Percentiles rank a stretch among this genome's conserved stretches.
phyloP scores from a whole-genome alignment of 2,329 filamentous ascomycete genomes.

The Karstenula rhodostoma region DNA sequence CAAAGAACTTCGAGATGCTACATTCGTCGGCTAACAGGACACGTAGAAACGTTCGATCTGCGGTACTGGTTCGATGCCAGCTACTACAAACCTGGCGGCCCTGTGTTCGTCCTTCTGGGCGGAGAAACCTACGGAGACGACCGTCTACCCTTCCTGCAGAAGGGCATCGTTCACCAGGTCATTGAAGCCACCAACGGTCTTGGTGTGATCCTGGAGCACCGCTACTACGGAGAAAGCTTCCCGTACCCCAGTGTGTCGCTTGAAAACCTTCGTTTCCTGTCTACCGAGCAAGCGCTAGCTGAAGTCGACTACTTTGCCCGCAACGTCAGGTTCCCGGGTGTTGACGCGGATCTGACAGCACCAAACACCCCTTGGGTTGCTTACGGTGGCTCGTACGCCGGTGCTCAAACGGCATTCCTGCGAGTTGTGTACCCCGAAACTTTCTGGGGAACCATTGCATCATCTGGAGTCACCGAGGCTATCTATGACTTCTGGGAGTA shows the following conservation, averaged over 20 bases:
- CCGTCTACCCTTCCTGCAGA: conserved; percentile 75
- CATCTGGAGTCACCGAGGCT: conserved; percentile 79
- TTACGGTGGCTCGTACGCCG: conserved; percentile 86
- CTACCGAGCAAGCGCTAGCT: conserved; percentile 82
- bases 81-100: conserved; percentile 78
- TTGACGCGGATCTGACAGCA: conserved; percentile 72
- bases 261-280: conserved; percentile 79
- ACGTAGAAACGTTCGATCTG: conserved; percentile 64
- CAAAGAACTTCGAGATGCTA: not conserved
- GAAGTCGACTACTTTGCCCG: conserved; percentile 83
- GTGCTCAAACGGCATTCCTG: conserved; percentile 78
- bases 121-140: conserved; percentile 73
- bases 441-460: conserved; percentile 81
- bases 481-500: conserved; percentile 79
- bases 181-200: conserved; percentile 72
- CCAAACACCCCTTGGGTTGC: conserved; percentile 74
- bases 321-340: conserved; percentile 73
- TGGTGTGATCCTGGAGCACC: conserved; percentile 83
- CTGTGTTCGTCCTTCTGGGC: conserved; percentile 77
- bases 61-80: conserved; percentile 85
- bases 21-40: not conserved
- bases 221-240: conserved; percentile 83
- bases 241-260: conserved; percentile 72
- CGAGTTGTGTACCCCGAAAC: conserved; percentile 79
- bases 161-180: conserved; percentile 78